A percentile compares a stretch with the other conserved stretches of the same genome.
phyloP scores from a whole-genome alignment of 768 basidiomycete species.

The Phanerodontia chrysosporium region DNA sequence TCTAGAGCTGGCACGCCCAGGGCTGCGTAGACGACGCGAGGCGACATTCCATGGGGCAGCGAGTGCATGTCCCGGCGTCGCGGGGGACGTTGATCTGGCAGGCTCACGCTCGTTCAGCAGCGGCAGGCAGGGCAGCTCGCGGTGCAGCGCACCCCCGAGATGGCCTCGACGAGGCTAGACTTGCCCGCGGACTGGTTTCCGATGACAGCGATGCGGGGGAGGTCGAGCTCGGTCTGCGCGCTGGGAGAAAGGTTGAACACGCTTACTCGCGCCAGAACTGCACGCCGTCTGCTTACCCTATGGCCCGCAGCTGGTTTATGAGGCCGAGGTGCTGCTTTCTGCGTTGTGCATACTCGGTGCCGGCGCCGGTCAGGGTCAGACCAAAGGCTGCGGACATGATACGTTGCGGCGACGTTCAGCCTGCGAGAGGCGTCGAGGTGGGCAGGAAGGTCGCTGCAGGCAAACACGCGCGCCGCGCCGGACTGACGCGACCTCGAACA shows the following conservation, averaged over 20 bases:
- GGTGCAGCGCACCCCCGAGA: slow-evolving; percentile 33
- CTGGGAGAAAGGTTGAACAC: slow-evolving; percentile 22
- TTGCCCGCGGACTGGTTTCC: slow-evolving; percentile 51
- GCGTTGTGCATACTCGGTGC: slow-evolving; percentile 10
- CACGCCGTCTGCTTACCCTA: too few species aligned
- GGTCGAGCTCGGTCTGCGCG: slow-evolving; percentile 40
- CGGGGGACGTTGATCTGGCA: slow-evolving; percentile 45
- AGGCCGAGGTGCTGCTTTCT: slow-evolving; percentile 14
- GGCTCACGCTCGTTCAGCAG: not conserved
- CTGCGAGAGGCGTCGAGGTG: too few species aligned
- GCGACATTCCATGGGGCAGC: slow-evolving; percentile 35
- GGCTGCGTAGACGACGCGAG: slow-evolving; percentile 17
- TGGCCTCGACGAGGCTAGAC: slow-evolving; percentile 45
- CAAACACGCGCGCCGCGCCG: not conserved
- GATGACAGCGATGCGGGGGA: slow-evolving; percentile 47
- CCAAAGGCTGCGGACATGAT: not conserved
- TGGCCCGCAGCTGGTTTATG: slow-evolving; percentile 16
- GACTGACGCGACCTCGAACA: not conserved
- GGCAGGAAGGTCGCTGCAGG: too few species aligned
- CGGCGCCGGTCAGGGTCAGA: not conserved
- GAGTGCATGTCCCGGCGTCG: slow-evolving; percentile 44
- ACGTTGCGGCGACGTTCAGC: too few species aligned
- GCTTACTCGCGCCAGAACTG: too few species aligned
- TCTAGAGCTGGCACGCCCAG: slow-evolving; percentile 36
- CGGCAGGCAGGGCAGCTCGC: not conserved